phyloP scores from a whole-genome alignment of 441 rosid genomes.

The Isatis lusitanica region DNA sequence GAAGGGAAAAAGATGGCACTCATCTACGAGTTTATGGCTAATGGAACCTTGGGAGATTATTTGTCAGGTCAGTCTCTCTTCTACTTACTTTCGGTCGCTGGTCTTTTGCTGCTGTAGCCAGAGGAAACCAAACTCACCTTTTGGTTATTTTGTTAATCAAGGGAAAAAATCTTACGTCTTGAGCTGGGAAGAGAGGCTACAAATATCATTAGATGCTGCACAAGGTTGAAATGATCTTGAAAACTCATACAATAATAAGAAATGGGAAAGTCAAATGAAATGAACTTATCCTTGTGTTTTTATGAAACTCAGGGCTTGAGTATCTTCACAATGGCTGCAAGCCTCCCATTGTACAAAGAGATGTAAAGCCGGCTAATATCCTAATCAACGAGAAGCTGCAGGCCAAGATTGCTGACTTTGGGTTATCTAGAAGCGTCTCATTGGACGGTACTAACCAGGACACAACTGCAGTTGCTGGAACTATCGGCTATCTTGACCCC shows the following conservation, averaged over 20 bases:
- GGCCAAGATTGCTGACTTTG: slow-evolving; percentile 43
- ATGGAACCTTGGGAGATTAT: slow-evolving; percentile 28
- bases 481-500: slow-evolving; percentile 48
- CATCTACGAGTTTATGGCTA: slow-evolving; percentile 39
- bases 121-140: not conserved
- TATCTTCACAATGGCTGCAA: slow-evolving; percentile 47
- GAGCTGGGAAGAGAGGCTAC: slow-evolving; percentile 46
- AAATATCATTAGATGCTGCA: slow-evolving; percentile 42
- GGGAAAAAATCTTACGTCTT: slow-evolving; percentile 20
- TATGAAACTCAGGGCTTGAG: slow-evolving; percentile 41
- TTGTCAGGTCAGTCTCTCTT: slow-evolving; percentile 32
- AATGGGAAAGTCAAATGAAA: not conserved
- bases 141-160: not conserved
- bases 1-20: slow-evolving; percentile 30
- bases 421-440: slow-evolving; percentile 38
- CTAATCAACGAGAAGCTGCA: slow-evolving; percentile 38
- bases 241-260: not conserved
- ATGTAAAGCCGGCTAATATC: slow-evolving; percentile 47
- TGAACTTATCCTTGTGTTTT: not conserved
- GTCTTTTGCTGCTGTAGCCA: not conserved
- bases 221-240: slow-evolving; percentile 36
- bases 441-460: slow-evolving; percentile 34
- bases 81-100: not conserved
- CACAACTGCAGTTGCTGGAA: slow-evolving; percentile 40
- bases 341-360: slow-evolving; percentile 52